A percentile compares a stretch with the other conserved stretches of the same genome.
phyloP scores from a whole-genome alignment of 2,329 filamentous ascomycete genomes.

The Epichloe amarillans region DNA sequence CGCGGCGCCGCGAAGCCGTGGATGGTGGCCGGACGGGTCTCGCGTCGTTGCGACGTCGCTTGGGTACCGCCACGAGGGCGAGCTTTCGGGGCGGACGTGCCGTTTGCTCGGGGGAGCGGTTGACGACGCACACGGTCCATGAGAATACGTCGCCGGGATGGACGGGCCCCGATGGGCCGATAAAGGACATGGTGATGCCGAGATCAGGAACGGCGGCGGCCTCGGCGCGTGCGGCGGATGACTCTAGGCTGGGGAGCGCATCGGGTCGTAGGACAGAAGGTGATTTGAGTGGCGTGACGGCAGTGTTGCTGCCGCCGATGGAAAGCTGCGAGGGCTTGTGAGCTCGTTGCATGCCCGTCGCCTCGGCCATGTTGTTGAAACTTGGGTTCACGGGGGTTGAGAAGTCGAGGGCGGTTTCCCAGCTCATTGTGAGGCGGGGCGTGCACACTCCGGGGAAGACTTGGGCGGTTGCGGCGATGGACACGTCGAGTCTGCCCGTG shows the following conservation, averaged over 20 bases:
- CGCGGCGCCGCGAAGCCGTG: constrained; percentile 24
- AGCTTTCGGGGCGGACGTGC: constrained; percentile 46
- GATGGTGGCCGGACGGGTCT: constrained; percentile 41
- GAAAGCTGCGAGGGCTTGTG: constrained; percentile 53
- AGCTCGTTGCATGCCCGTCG: constrained; percentile 42
- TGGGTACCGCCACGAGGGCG: constrained; percentile 54
- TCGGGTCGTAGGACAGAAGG: constrained; percentile 46
- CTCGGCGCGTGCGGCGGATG: constrained; percentile 33
- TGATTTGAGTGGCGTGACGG: constrained; percentile 41
- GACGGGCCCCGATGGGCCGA: constrained; percentile 42
- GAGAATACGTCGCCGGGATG: constrained; percentile 53
- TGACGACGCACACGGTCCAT: constrained; percentile 66
- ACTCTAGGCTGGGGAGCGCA: constrained; percentile 44
- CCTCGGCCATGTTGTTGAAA: constrained; percentile 38
- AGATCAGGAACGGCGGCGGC: constrained; percentile 39
- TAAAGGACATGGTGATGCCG: constrained; percentile 65
- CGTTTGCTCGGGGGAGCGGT: constrained; percentile 40
- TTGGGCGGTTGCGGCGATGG: constrained; percentile 45
- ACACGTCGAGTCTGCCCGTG: constrained; percentile 42
- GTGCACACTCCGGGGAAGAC: constrained; percentile 42
- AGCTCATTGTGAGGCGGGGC: constrained; percentile 50
- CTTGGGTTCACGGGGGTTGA: constrained; percentile 50
- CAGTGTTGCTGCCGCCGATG: constrained; percentile 37
- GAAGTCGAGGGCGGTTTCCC: constrained; percentile 59
- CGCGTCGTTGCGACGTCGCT: constrained; percentile 44